Base-by-base conservation (phyloP, 805 yeast genomes). In the Metschnikowia anglica region DNA sequence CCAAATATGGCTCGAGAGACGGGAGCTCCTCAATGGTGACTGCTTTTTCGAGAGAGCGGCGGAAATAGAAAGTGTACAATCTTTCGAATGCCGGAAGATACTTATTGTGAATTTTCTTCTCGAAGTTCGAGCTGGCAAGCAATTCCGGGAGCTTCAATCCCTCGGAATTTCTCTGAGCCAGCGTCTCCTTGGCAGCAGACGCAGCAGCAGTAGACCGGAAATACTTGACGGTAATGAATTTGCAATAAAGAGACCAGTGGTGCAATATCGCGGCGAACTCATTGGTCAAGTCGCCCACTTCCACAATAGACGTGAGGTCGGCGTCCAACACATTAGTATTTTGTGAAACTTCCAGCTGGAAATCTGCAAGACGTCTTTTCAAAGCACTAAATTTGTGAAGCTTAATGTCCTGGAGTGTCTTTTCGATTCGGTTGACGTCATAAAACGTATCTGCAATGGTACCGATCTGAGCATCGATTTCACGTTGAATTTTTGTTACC, bases 381-480 rank as follows among this genome's bases (percentile, higher is more conserved):
- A 70, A 52, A 2, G 57, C 45, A 1, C 66, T 66, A 48, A 66
- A 70, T 8, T 49, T 48, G 59, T 87, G 85, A 16, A 67, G 58
- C 17, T 70, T 66, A 37, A 84, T 71, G 18, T 82, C 87, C 42
- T 73, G 72, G 18, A 85, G 52, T 7, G 75, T 58, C 46, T 77
- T 72, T 21, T 74, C 81, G 3, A 89, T 56, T 20, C 81, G 71
- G 49, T 87, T 75, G 21, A 79, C 74, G 53, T 90, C 97, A 67
- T 82, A 77, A 56, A 87, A 88, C 0, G 93, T 86, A 61, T 91
- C 98, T 41, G 86, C 72, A 3, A 93, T 85, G 33, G 93, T 70
- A 0, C 95, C 95, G 19, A 91, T 83, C 58, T 93, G 99, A n/a
- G 90, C 73, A 58, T 93, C 99, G 23, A 93, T 83, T 58, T 93